phyloP scores from a whole-genome alignment of 2,329 filamentous ascomycete genomes.

The Xylariaceae sp. region DNA sequence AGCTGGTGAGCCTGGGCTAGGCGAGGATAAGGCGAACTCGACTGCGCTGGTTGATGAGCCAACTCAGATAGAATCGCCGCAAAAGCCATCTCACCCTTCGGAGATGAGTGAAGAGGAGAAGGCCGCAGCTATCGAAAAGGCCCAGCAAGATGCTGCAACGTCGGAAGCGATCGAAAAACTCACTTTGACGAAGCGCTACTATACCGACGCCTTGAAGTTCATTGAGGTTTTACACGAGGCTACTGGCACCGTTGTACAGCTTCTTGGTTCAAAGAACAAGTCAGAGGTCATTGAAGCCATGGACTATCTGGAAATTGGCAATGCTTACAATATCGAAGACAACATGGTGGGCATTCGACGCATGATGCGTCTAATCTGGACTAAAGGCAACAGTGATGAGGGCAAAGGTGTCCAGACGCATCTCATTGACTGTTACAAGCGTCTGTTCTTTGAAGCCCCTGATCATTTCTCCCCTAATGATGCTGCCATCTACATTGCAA shows the following conservation, averaged over 20 bases:
- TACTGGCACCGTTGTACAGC: slow-evolving; percentile 75
- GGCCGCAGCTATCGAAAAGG: slow-evolving; percentile 68
- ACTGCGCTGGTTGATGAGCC: slow-evolving; percentile 81
- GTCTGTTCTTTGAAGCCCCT: slow-evolving; percentile 93
- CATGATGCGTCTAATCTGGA: slow-evolving; percentile 98
- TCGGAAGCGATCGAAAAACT: slow-evolving; percentile 85
- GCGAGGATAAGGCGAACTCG: slow-evolving; percentile 60
- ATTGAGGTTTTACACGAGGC: slow-evolving; percentile 86
- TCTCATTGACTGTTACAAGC: slow-evolving; percentile 93
- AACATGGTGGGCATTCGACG: slow-evolving; percentile 88
- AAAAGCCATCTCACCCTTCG: slow-evolving; percentile 45
- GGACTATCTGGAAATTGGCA: slow-evolving; percentile 93
- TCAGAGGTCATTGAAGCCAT: slow-evolving; percentile 98
- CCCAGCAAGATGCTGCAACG: slow-evolving; percentile 81
- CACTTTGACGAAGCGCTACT: slow-evolving; percentile 84
- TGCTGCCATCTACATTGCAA: slow-evolving; percentile 88
- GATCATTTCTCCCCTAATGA: slow-evolving; percentile 84
- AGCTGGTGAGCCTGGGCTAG: slow-evolving; percentile 67
- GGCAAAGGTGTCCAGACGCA: slow-evolving; percentile 97
- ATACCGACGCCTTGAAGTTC: slow-evolving; percentile 88
- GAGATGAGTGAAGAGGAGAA: slow-evolving; percentile 78
- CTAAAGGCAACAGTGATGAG: slow-evolving; percentile 98
- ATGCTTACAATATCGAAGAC: slow-evolving; percentile 93
- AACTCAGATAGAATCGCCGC: slow-evolving; percentile 70
- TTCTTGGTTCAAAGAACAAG: slow-evolving; percentile 93